Evolutionary conservation across 2,329 filamentous ascomycete species (phyloP).

Genomic region (Penicillium sp.): DNA sequence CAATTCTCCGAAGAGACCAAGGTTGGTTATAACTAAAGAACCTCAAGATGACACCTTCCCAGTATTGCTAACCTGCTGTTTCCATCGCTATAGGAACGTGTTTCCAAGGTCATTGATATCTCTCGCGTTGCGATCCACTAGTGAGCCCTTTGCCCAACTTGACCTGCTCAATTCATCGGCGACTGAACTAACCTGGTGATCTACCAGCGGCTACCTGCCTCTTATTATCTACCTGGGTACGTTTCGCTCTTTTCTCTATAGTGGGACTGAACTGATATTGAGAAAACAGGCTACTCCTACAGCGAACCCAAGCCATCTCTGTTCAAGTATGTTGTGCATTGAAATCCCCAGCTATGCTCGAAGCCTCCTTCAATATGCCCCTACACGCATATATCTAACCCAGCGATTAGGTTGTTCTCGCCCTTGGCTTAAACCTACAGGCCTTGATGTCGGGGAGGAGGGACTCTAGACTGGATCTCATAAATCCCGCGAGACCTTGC

Average conservation of each 20-base stretch:
- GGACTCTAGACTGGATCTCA: background rate
- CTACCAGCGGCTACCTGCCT: slow-evolving; percentile 82
- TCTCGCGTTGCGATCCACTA: slow-evolving; percentile 94
- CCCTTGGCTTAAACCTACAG: slow-evolving; percentile 38
- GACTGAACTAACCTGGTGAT: slow-evolving; percentile 17
- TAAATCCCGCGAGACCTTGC: background rate
- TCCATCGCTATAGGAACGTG: slow-evolving; percentile 72
- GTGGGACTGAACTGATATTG: slow-evolving; percentile 17
- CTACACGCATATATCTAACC: slow-evolving; percentile 12
- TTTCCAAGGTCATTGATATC: slow-evolving; percentile 93
- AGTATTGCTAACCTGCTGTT: slow-evolving; percentile 1
- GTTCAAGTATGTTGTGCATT: slow-evolving; percentile 59
- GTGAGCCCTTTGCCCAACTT: slow-evolving; percentile 54
- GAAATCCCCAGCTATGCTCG: slow-evolving; percentile 3
- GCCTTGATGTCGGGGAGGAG: background rate
- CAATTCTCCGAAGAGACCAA: slow-evolving; percentile 95
- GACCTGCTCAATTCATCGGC: background rate
- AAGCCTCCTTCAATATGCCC: background rate
- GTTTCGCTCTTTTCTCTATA: slow-evolving; percentile 12
- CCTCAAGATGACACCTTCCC: background rate
- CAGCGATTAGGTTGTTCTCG: slow-evolving; percentile 39
- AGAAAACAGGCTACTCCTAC: slow-evolving; percentile 75
- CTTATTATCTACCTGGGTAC: slow-evolving; percentile 95
- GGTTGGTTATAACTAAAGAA: slow-evolving; percentile 52
- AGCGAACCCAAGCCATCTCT: slow-evolving; percentile 86